Evolutionary conservation across 2,329 filamentous ascomycete species (phyloP), one percentile per base, ranked within the genome.

Genomic region (Cordyceps cateniannulata): DNA sequence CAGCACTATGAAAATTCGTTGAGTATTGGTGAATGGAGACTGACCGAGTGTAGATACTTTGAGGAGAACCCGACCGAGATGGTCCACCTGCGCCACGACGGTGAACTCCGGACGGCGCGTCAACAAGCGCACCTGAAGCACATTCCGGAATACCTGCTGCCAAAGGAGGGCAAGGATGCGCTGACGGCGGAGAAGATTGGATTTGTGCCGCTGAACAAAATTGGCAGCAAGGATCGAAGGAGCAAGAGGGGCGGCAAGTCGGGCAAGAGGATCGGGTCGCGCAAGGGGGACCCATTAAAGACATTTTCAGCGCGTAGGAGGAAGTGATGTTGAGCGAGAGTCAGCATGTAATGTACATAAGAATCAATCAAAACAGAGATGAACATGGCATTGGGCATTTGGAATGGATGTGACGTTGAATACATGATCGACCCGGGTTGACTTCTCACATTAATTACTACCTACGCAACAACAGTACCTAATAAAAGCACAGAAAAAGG

Each of bases 21-120:
- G 10, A 42, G 25, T 7, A 35, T 35, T 35, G 5, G 32, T 40
- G 38, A 40, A 35, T 5, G 22, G 42, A n/a, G 25, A 60, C 60
- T 58, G 16, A 55, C 18, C 6, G 6, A 25, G 35, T 44, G 6
- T 45, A 79, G 76, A 56, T 91, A 98, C 78, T 99, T 98, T 69
- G 95, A 98, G 71, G 95, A 99, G 74, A 97, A 99, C 72, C 95
- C 95, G 0, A 86, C 88, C 35, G 93, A 98, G 71, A 77, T 98
- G 65, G 85, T 86, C 42, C 91, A 96, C 71, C 79, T 98, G 66
- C 85, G 93, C 27, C 95, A 99, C 71, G 95, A 99, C 71, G 88
- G 87, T 42, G 93, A 97, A 72, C 80, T 96, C 61, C 84, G 92
- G 63, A 87, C 92, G 25, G 91, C 93, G 16, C 81, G 90, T 62